Evolutionary conservation across 2,329 filamentous ascomycete genomes (phyloP).

Genomic region (Hymenoscyphus albidus): DNA sequence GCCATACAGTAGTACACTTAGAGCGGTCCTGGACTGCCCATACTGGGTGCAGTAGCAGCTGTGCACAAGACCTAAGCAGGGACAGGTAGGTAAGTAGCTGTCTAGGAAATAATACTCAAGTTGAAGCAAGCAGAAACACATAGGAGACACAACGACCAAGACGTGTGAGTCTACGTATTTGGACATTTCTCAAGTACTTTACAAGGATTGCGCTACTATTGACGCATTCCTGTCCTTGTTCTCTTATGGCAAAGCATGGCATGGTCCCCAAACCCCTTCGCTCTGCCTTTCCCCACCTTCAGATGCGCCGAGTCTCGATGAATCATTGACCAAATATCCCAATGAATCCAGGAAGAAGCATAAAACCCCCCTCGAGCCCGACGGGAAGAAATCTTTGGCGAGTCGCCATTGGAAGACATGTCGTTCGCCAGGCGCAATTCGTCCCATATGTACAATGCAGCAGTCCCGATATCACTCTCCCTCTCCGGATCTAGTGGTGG

Average conservation of each 20-base stretch:
- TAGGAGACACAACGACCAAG: no score
- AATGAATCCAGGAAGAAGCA: neutral
- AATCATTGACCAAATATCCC: neutral
- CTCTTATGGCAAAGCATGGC: neutral
- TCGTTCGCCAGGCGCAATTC: conserved; percentile 13
- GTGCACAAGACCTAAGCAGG: no score
- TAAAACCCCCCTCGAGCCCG: neutral
- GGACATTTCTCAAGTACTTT: neutral
- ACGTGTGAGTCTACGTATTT: neutral
- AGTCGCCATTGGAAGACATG: neutral
- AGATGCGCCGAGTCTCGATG: neutral
- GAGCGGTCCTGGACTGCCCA: no score
- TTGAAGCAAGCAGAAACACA: no score
- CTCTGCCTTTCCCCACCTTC: neutral
- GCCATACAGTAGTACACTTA: no score
- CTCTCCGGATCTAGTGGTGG: conserved; percentile 49
- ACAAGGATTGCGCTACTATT: neutral
- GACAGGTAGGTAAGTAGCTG: no score
- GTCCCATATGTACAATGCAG: conserved; percentile 39
- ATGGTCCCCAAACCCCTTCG: neutral
- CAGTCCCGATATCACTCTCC: conserved; percentile 7
- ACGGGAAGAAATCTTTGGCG: neutral
- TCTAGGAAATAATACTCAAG: no score
- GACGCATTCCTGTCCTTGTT: neutral
- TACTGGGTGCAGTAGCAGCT: no score